Conservation (phyloP, 2,329 filamentous ascomycete genomes). For the Alternaria postmessia region DNA sequence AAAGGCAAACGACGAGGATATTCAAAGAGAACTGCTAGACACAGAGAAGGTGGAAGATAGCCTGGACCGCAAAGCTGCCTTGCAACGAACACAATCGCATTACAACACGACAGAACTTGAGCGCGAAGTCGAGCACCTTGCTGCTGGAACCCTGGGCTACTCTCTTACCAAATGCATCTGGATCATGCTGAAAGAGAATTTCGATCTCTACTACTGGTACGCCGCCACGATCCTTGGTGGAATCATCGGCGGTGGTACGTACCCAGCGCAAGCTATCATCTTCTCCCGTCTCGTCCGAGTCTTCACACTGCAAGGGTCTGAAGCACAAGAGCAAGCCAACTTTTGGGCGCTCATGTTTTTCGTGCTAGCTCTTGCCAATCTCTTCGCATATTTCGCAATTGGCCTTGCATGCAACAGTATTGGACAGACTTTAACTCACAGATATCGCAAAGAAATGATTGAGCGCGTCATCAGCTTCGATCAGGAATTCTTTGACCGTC, state of each 20-base stretch:
- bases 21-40: slow-evolving; percentile 4
- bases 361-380: slow-evolving; percentile 22
- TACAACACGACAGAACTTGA: slow-evolving; percentile 2
- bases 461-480: slow-evolving; percentile 74
- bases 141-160: slow-evolving; percentile 17
- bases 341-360: slow-evolving; percentile 40
- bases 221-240: background rate
- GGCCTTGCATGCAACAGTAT: slow-evolving; percentile 75
- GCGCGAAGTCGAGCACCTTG: slow-evolving; percentile 15
- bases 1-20: slow-evolving; percentile 29
- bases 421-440: slow-evolving; percentile 17
- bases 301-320: slow-evolving; percentile 24
- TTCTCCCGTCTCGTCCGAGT: slow-evolving; percentile 24
- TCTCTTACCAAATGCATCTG: slow-evolving; percentile 19
- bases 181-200: slow-evolving; percentile 24
- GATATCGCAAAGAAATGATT: slow-evolving; percentile 17
- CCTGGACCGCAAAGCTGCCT: slow-evolving; percentile 5
- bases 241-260: slow-evolving; percentile 4
- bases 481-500: slow-evolving; percentile 84
- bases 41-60: slow-evolving; percentile 2
- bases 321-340: slow-evolving; percentile 20
- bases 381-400: slow-evolving; percentile 49
- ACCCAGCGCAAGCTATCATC: slow-evolving; percentile 25
- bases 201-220: slow-evolving; percentile 8
- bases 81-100: slow-evolving; percentile 18